phyloP scores from a whole-genome alignment of 2,329 filamentous ascomycete species.

The Fusarium nanum region DNA sequence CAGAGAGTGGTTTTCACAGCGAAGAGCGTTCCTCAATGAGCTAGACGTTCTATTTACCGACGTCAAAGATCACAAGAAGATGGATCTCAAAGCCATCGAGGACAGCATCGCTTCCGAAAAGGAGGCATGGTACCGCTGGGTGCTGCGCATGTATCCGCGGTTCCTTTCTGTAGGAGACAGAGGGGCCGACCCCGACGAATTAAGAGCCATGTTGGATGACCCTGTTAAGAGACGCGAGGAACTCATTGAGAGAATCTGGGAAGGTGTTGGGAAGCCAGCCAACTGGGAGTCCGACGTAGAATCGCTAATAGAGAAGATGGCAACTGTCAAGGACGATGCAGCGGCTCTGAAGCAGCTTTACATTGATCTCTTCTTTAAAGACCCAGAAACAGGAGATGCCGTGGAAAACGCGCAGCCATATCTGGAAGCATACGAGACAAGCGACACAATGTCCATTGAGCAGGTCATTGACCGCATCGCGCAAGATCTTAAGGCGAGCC shows the following conservation, averaged over 20 bases:
- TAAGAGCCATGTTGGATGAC: conserved; percentile 53
- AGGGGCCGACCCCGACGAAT: conserved; percentile 48
- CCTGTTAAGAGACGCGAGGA: conserved; percentile 53
- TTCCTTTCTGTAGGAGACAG: conserved; percentile 52
- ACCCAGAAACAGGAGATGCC: conserved; percentile 49
- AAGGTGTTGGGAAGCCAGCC: conserved; percentile 51
- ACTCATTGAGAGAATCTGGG: conserved; percentile 53
- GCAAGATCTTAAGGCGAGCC: conserved; percentile 48
- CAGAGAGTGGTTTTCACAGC: conserved; percentile 64
- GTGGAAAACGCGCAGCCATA: conserved; percentile 54
- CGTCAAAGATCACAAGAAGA: conserved; percentile 56
- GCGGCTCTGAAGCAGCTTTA: conserved; percentile 55
- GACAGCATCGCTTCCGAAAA: conserved; percentile 63
- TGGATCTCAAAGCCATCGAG: conserved; percentile 61
- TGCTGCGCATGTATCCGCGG: conserved; percentile 54
- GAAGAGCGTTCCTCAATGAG: conserved; percentile 61
- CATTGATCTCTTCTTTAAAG: conserved; percentile 56
- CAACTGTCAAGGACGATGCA: conserved; percentile 47
- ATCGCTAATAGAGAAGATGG: conserved; percentile 51
- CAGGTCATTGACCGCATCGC: conserved; percentile 52
- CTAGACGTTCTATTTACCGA: conserved; percentile 62
- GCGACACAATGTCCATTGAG: conserved; percentile 47
- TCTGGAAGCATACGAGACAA: conserved; percentile 52
- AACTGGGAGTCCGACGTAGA: conserved; percentile 51
- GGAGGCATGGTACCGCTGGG: conserved; percentile 64